Evolutionary conservation across 805 yeast species (phyloP).

Genomic region (Teunomyces funiuensis): DNA sequence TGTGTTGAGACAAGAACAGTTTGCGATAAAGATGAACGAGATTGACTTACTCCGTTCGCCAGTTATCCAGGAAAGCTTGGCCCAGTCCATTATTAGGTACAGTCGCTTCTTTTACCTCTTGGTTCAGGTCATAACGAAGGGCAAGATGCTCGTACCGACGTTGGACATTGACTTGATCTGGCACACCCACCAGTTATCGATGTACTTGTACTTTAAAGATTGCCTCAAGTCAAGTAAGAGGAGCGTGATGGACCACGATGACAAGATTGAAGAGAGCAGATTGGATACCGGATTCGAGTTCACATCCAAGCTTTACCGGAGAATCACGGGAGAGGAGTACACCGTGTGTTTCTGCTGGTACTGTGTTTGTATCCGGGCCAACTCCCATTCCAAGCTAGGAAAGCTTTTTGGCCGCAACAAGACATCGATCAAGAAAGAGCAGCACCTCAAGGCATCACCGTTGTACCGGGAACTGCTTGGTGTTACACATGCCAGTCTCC

Average conservation of each 20-base stretch:
- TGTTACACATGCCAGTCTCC: constrained; percentile 15
- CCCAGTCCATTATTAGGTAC: constrained; percentile 19
- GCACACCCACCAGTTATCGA: constrained; percentile 27
- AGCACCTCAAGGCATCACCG: not conserved
- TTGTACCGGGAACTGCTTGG: constrained; percentile 10
- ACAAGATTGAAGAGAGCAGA: constrained; percentile 21
- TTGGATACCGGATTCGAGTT: constrained; percentile 16
- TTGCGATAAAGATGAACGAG: constrained; percentile 20
- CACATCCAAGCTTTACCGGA: constrained; percentile 18
- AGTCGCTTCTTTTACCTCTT: constrained; percentile 15
- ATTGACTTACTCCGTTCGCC: constrained; percentile 20
- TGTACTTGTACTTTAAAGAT: constrained; percentile 14
- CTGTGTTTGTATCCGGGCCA: constrained; percentile 9
- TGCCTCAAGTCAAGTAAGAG: constrained; percentile 7
- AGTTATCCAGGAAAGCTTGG: constrained; percentile 11
- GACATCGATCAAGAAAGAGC: not conserved
- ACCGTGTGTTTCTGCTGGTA: constrained; percentile 22
- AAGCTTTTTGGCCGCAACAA: constrained; percentile 7
- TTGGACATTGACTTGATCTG: constrained; percentile 28
- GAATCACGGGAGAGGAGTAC: constrained; percentile 14
- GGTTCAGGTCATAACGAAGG: constrained; percentile 1
- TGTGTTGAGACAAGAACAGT: constrained; percentile 22
- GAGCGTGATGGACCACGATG: constrained; percentile 23
- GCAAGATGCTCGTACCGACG: constrained; percentile 20
- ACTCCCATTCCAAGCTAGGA: constrained; percentile 6